phyloP scores from a whole-genome alignment of 768 basidiomycete species.

The Phanerochaete sordida region DNA sequence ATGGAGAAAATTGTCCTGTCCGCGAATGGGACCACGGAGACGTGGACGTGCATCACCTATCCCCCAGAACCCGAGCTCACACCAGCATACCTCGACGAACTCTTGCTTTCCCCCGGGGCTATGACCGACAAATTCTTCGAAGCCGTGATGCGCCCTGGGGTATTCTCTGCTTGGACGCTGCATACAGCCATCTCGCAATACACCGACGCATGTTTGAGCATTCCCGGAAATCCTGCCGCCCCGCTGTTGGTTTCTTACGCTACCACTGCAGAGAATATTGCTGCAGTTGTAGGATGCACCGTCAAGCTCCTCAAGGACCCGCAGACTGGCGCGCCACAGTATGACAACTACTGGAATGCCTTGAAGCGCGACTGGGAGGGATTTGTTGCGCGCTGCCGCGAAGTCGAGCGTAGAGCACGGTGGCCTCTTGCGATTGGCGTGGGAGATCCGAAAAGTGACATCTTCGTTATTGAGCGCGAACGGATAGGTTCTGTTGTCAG shows the following conservation, averaged over 20 bases:
- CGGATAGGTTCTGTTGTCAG: constrained; percentile 59
- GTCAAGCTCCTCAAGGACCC: constrained; percentile 70
- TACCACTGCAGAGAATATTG: constrained; percentile 71
- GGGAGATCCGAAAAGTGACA: constrained; percentile 33
- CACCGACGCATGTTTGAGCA: constrained; percentile 63
- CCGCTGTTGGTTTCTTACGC: constrained; percentile 61
- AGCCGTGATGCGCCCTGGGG: constrained; percentile 81
- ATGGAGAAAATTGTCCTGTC: constrained; percentile 42
- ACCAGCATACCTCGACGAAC: constrained; percentile 85
- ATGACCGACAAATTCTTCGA: constrained; percentile 77
- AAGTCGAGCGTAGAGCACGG: constrained; percentile 82
- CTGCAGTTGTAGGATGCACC: constrained; percentile 82
- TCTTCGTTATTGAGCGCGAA: constrained; percentile 75
- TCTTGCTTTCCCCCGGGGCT: constrained; percentile 66
- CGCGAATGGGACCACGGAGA: constrained; percentile 27
- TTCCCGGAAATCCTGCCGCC: constrained; percentile 53
- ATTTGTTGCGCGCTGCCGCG: constrained; percentile 85
- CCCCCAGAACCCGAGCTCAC: constrained; percentile 75
- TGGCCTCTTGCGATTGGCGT: constrained; percentile 72
- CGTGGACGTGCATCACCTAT: constrained; percentile 50
- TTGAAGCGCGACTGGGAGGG: constrained; percentile 95
- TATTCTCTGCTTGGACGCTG: constrained; percentile 82
- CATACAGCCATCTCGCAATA: constrained; percentile 83
- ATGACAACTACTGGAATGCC: constrained; percentile 79
- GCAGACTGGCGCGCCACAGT: constrained; percentile 74